These are phyloP conservation scores for Mycena haematopus DNA, from an alignment of 768 basidiomycete genomes.

Conservation along the genomic window DNA sequence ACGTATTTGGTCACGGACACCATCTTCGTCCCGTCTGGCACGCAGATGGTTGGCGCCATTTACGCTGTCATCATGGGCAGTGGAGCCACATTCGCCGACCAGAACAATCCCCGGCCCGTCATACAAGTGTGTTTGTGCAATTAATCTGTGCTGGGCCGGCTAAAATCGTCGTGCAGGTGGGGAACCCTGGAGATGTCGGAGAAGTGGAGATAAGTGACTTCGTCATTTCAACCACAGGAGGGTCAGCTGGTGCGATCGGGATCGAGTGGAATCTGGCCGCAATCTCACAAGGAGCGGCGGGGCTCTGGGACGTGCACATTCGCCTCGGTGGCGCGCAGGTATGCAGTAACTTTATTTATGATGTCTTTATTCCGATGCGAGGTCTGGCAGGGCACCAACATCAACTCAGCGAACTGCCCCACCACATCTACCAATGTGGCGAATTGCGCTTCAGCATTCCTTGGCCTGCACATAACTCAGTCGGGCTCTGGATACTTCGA, in stretches of 20 bases:
- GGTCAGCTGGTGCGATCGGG: not conserved
- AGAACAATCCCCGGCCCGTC: conserved; percentile 13
- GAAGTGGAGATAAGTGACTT: not conserved
- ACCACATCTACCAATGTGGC: not conserved
- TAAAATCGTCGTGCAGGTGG: not conserved
- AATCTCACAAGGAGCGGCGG: not conserved
- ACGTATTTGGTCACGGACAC: conserved; percentile 18
- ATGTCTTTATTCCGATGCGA: not conserved
- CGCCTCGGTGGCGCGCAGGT: not conserved
- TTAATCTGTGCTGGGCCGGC: too few species aligned
- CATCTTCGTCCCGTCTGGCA: conserved; percentile 1
- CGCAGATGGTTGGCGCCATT: conserved; percentile 6
- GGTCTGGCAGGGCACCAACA: not conserved
- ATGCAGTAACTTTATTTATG: not conserved
- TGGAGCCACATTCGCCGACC: conserved; percentile 15
- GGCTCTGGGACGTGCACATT: not conserved
- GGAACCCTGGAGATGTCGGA: conserved; percentile 6
- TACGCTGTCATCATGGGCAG: conserved; percentile 12
- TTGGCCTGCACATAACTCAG: not conserved
- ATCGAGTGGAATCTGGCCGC: not conserved
- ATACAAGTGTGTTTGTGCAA: conserved; percentile 27
- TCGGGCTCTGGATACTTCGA: not conserved
- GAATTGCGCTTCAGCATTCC: not conserved
- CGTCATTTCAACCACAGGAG: not conserved
- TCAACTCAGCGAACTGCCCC: not conserved